Evolutionary conservation across 768 basidiomycete genomes (phyloP), one percentile per base, ranked within the genome.

Genomic region (Phylloporus arenicola): DNA sequence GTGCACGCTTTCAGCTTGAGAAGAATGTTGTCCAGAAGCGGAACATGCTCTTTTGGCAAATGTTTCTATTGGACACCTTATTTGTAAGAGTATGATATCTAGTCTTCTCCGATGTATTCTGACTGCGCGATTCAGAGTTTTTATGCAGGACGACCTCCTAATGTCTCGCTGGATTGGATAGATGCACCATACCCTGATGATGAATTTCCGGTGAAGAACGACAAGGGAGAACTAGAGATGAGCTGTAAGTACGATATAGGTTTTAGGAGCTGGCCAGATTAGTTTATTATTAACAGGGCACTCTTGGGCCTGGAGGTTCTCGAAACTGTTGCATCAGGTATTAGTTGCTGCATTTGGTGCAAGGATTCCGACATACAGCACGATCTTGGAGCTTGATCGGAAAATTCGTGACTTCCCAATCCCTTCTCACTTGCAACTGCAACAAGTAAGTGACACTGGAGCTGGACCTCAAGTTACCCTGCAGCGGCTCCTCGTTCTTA

Each of bases 11-110:
- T 80, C 75, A 79, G 25, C 69, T 88, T 6, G 70, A 74, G 16
- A 70, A 74, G 24, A 64, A 67, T 19, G 63, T 71, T 35, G 62
- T 70, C 16, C 70, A 80, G 51, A 69, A 73, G 48, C 78, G 86
- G 16, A 75, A 72, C 47, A 71, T 71, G 19, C 67, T 83, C 11
- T 87, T 86, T 60, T 89, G 85, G 83, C 78, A 83, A 43, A 62
- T 87, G n/a, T 86, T 83, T 58, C 56, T 71, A 22, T 61, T 78
- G 25, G 86, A 88, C 57, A 81, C 82, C 0, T 80, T 78, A 74
- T 65, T 77, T 34, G 86, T 88, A 57, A 58, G 62, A 17, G 8
- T 11, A 17, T 68, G 55, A 27, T 3, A 16, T n/a, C 30, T 16
- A 3, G 5, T 30, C 6, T 9, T 33, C 12, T 31, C 22, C 38